Base-by-base conservation (phyloP, 768 basidiomycete species). In the Boletus sp. region DNA sequence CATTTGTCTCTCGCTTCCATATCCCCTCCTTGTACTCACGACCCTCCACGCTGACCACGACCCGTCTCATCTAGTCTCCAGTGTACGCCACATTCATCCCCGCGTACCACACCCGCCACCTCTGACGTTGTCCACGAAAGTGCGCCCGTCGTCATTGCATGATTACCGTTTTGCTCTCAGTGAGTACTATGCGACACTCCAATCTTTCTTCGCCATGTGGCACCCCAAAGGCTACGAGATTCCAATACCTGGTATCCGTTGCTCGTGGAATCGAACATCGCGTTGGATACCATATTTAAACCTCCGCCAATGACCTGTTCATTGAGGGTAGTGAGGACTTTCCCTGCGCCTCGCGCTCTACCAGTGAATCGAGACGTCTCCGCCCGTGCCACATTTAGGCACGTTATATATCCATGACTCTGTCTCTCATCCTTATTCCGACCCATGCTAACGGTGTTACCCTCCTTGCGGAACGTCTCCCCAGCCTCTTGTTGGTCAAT, bases 401-500 rank as follows among this genome's bases (percentile, higher is more conserved):
- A 13, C 46, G 27, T 53, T 43, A 29, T 38, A 23, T 51, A 35
- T 44, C 40, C 29, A 59, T 57, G 51, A 10, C 42, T 34, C 41
- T 55, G 11, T 47, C 50, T 38, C 30, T 58, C 33, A 34, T 52
- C 27, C 32, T 53, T 19, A 15, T 51, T 21, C 45, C 39, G 21
- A 55, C 54, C 25, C 50, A 59, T 60, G 50, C 65, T 62, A 38
- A 71, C 41, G 32, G 29, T 68, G 54, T 62, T 58, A 33, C 57
- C 50, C 33, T 53, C 53, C 50, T 64, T 54, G 58, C 52, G 47
- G 53, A 56, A 55, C 63, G 64, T 55, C 62, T 62, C 30, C 50
- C 55, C 57, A 82, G 79, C 66, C 68, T 72, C 63, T 67, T 70
- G 74, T 74, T 75, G 70, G 75, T 75, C 73, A 65, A 74, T 72